Evolutionary conservation across 2,329 filamentous ascomycete genomes (phyloP).

Genomic region (Beauveria varroae): DNA sequence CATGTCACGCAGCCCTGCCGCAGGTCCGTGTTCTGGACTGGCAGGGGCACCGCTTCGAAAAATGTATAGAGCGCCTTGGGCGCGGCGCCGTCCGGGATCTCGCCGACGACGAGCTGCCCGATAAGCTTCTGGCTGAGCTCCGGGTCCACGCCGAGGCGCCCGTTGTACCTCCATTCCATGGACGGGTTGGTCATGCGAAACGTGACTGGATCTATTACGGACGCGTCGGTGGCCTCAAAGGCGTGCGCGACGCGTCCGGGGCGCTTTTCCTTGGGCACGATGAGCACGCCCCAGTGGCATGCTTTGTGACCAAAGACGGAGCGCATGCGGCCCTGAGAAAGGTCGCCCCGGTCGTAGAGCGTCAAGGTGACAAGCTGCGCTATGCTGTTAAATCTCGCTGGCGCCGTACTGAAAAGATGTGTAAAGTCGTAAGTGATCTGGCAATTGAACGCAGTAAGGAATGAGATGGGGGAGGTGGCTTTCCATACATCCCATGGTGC

Average conservation of each 20-base stretch:
- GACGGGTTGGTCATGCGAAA: background rate
- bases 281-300: background rate
- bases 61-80: background rate
- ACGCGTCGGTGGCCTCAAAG: background rate
- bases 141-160: background rate
- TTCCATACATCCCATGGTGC: no score
- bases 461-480: no score
- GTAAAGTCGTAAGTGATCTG: no score
- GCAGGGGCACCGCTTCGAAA: background rate
- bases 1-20: background rate
- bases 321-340: background rate
- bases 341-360: background rate
- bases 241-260: background rate
- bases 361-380: background rate
- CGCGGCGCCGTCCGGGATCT: background rate
- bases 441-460: no score
- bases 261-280: background rate
- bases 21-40: background rate
- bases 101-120: background rate
- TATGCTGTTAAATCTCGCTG: background rate
- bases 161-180: background rate
- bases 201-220: background rate
- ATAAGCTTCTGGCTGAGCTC: background rate
- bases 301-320: background rate
- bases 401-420: no score